Base-by-base conservation (phyloP, 345 rosid species). In the Acer saccharum region DNA sequence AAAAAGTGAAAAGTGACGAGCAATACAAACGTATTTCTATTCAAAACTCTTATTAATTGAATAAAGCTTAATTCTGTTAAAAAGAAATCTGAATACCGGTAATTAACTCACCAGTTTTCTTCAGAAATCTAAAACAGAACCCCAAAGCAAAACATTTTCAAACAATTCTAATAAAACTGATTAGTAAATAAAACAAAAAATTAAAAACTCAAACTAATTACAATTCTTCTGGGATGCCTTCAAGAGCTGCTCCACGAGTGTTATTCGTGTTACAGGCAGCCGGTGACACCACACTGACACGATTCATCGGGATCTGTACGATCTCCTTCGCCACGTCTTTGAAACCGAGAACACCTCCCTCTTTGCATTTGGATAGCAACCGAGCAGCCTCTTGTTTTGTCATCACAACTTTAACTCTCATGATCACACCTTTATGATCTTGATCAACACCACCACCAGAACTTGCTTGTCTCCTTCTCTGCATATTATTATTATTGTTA, bases 381-480 rank as follows among this genome's bases (percentile, higher is more conserved):
- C 88, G 83, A 41, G 80, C 79, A 4, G 94, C 97, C 79, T 89
- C 91, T 25, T 74, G 46, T 77, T 81, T 88, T 9, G 93, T 90
- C 97, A 92, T 90, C 90, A 43, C 86, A 73, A 92, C 83, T 85
- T 87, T 90, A 35, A 92, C 88, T 78, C 93, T 35, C 39, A 35
- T 86, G 29, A 85, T 68, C 68, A 77, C 80, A 17, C 52, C 64
- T 13, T 82, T 76, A 35, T 35, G 39, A 25, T 79, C 62, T 17
- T 72, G 60, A 16, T 9, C 63, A 16, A 6, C 81, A 10, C 20
- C 80, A 0, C 82, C 80, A 66, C 60, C 44, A 41, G 1, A 5
- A 41, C 46, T 43, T 8, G 0, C 46, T 1, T 8, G 46, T 55
- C 39, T 48, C 63, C 63, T 50, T 52, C 39, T 43, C 71, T 81